Evolutionary conservation across 768 basidiomycete species (phyloP), one percentile per base, ranked within the genome.

Genomic region (Tylopilus subfusipes): DNA sequence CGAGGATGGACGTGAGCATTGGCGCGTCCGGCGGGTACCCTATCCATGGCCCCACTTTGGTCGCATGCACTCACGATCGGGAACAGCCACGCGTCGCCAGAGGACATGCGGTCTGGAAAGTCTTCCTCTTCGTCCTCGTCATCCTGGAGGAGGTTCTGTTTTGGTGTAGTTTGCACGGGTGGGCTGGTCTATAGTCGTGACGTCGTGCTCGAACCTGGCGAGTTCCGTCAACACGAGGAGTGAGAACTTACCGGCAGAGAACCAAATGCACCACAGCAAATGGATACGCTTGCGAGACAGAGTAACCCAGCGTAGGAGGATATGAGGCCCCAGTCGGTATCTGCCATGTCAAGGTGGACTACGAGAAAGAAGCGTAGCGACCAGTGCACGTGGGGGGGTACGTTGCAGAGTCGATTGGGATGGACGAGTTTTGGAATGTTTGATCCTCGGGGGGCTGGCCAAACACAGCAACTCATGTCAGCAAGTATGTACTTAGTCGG

Each of bases 11-110:
- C 19, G 44, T 61, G 43, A 50, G 38, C 34, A 4, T 12, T 7
- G 43, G 40, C 36, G 42, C 25, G 13, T 30, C 22, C 30, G 19
- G 21, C 16, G 33, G 14, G 14, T 24, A 36, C 16, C 16, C 42
- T 29, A 30, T 16, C 29, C 43, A 6, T 45, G 38, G 14, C 25
- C 42, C 13, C 7, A 6, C 10, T 18, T 18, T 36, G 42, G 27
- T 18, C 51, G 50, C 36, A 39, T 33, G 14, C 18, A 75, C 86
- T 65, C 59, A 90, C 87, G 36, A 91, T 72, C 21, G 89, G 89
- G 59, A 91, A 88, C 24, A 88, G 62, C 81, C 84, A 88, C 21
- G 87, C 89, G 53, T 91, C 88, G 30, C 68, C 72, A 5, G 84
- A 77, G 2, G 88, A 82, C 70, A 91, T 65, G 25, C 81, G 78